Conservation (phyloP, 257 asterid species). For the Nicotiana attenuata region DNA sequence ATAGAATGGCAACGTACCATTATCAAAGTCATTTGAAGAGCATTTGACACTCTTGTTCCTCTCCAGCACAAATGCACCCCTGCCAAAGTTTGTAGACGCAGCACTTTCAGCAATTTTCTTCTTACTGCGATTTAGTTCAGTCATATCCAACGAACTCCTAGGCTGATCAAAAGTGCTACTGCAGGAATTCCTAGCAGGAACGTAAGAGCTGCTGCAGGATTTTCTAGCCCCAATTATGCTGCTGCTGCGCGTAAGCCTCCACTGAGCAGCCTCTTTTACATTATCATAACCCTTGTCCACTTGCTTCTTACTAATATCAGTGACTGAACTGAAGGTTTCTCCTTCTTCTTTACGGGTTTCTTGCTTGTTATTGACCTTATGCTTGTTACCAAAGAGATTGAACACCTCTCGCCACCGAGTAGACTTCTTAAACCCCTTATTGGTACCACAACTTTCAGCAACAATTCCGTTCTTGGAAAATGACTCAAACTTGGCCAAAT, state of each 20-base stretch:
- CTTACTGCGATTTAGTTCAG: constrained; percentile 40
- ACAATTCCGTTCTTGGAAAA: constrained; percentile 23
- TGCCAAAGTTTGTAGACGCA: constrained; percentile 26
- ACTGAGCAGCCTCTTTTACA: constrained; percentile 22
- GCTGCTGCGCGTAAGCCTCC: constrained; percentile 56
- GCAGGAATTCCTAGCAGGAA: constrained; percentile 37
- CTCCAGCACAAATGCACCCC: constrained; percentile 46
- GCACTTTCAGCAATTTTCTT: constrained; percentile 45
- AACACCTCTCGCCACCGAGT: constrained; percentile 57
- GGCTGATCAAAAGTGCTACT: constrained; percentile 51
- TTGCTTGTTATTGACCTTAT: constrained; percentile 30
- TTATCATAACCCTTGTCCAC: constrained; percentile 26
- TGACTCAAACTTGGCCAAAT: constrained; percentile 33
- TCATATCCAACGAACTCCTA: constrained; percentile 46
- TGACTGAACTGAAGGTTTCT: constrained; percentile 24
- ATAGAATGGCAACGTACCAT: constrained; percentile 55
- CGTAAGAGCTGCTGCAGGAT: constrained; percentile 6
- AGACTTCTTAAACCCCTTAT: constrained; percentile 41
- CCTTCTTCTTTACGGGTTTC: constrained; percentile 24
- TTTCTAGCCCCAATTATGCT: constrained; percentile 56
- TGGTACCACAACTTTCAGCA: constrained; percentile 24
- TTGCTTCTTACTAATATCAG: constrained; percentile 28
- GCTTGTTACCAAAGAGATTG: constrained; percentile 59
- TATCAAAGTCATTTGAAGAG: constrained; percentile 35
- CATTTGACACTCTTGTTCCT: constrained; percentile 33